Conservation (phyloP, 495 filamentous ascomycete species). For the Xylaria telfairii region DNA sequence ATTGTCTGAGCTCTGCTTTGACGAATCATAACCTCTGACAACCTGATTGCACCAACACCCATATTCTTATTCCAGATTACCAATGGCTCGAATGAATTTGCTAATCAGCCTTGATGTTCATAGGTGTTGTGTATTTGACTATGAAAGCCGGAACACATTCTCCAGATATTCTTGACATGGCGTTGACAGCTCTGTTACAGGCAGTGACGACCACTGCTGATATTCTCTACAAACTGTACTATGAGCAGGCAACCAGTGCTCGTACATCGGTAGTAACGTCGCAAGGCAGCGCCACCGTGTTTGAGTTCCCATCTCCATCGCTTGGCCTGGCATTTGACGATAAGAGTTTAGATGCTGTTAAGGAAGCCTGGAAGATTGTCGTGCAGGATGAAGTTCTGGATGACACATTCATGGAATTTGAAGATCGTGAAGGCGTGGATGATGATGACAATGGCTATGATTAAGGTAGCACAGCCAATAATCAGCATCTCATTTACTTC, state of each 20-base stretch:
- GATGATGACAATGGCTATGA: conserved; percentile 53
- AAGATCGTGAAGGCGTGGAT: conserved; percentile 56
- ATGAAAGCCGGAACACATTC: conserved; percentile 50
- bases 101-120: conserved; percentile 49
- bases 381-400: conserved; percentile 58
- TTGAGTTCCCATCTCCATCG: conserved; percentile 59
- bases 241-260: conserved; percentile 57
- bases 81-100: conserved; percentile 29
- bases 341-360: conserved; percentile 62
- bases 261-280: conserved; percentile 31
- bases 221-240: conserved; percentile 67
- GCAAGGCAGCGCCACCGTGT: conserved; percentile 30
- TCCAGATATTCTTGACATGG: conserved; percentile 55
- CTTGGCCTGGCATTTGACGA: conserved; percentile 76
- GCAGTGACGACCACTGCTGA: conserved; percentile 40
- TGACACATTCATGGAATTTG: conserved; percentile 69
- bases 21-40: conserved; percentile 84
- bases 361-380: conserved; percentile 67
- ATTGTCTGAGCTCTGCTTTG: conserved; percentile 89
- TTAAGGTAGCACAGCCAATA: not conserved
- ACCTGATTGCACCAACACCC: conserved; percentile 67
- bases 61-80: conserved; percentile 16
- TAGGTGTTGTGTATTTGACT: conserved; percentile 76
- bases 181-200: conserved; percentile 61
- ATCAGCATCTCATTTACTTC: not conserved